Percentiles rank a stretch among this genome's conserved stretches.
These are phyloP conservation scores for Lipomyces orientalis DNA, from an alignment of 805 yeast species.

Conservation along the genomic window DNA sequence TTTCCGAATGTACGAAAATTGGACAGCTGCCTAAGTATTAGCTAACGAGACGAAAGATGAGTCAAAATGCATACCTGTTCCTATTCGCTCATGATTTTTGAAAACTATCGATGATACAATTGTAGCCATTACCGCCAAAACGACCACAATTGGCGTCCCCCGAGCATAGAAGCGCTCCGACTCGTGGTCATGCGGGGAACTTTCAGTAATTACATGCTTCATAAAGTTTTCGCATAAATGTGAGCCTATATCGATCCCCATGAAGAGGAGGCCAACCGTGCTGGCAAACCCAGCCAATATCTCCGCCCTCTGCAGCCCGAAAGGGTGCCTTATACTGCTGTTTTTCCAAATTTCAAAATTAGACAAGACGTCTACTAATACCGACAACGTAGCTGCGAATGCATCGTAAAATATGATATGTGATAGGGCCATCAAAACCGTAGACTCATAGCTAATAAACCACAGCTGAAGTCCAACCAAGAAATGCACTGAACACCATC, in stretches of 20 bases:
- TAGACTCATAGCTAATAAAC: constrained; percentile 60
- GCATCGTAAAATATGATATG: constrained; percentile 90
- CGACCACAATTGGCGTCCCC: constrained; percentile 28
- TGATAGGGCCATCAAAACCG: constrained; percentile 74
- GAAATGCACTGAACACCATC: constrained; percentile 66
- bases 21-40: constrained; percentile 21
- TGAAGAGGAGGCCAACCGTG: constrained; percentile 82
- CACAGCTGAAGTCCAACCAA: constrained; percentile 61
- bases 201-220: constrained; percentile 26
- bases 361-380: constrained; percentile 77
- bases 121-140: constrained; percentile 43
- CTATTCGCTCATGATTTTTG: constrained; percentile 46
- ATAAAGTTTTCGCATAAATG: constrained; percentile 79
- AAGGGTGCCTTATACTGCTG: constrained; percentile 82
- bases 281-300: constrained; percentile 87
- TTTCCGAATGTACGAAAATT: constrained; percentile 25
- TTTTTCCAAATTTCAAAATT: constrained; percentile 92
- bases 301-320: constrained; percentile 91
- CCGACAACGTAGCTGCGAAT: constrained; percentile 70
- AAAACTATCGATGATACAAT: constrained; percentile 46
- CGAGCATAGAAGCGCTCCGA: constrained; percentile 26
- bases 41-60: constrained; percentile 26
- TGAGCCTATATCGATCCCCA: constrained; percentile 85
- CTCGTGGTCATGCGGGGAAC: constrained; percentile 32
- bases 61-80: constrained; percentile 19